A percentile compares a stretch with the other conserved stretches of the same genome.
These are phyloP conservation scores for Viola pubescens DNA, from an alignment of 441 rosid genomes.

Conservation along the genomic window DNA sequence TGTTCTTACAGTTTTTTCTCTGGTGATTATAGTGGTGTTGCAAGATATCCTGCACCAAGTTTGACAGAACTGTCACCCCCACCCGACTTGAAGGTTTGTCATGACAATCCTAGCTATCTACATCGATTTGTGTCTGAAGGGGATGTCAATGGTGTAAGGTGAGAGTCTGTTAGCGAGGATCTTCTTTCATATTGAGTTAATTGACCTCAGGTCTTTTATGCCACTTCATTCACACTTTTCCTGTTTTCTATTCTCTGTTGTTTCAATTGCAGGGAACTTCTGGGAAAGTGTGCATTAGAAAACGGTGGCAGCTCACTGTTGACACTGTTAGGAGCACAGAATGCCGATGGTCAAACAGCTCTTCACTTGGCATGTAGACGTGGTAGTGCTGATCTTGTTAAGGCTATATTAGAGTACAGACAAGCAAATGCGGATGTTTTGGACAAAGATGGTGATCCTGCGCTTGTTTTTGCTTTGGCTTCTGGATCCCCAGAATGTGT, in stretches of 20 bases:
- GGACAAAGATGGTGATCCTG: slow-evolving; percentile 98
- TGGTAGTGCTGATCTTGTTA: slow-evolving; percentile 87
- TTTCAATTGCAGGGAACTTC: slow-evolving; percentile 48
- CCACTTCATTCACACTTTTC: too few relatives aligned
- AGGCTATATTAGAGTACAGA: slow-evolving; percentile 58
- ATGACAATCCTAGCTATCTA: slow-evolving; percentile 50
- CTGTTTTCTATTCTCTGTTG: too few relatives aligned
- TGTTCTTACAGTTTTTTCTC: neutral
- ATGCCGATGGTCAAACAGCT: slow-evolving; percentile 90
- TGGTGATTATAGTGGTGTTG: slow-evolving; percentile 47
- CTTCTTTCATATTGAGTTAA: slow-evolving; percentile 11
- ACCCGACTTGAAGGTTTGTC: slow-evolving; percentile 41
- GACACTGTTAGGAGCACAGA: slow-evolving; percentile 71
- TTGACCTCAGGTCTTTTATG: neutral
- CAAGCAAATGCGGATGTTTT: slow-evolving; percentile 79
- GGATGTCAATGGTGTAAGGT: slow-evolving; percentile 76
- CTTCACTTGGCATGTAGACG: slow-evolving; percentile 98
- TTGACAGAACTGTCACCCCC: slow-evolving; percentile 41
- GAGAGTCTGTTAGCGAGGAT: slow-evolving; percentile 12
- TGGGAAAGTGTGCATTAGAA: slow-evolving; percentile 64
- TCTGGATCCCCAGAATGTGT: slow-evolving; percentile 99
- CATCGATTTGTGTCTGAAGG: slow-evolving; percentile 83
- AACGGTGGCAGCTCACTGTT: slow-evolving; percentile 38
- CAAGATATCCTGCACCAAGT: slow-evolving; percentile 46
- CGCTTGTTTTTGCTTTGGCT: slow-evolving; percentile 97